A percentile compares a stretch with the other conserved stretches of the same genome.
Conservation (phyloP, 1,284 basidiomycete species). For the Exobasidium cylindrosporum region DNA sequence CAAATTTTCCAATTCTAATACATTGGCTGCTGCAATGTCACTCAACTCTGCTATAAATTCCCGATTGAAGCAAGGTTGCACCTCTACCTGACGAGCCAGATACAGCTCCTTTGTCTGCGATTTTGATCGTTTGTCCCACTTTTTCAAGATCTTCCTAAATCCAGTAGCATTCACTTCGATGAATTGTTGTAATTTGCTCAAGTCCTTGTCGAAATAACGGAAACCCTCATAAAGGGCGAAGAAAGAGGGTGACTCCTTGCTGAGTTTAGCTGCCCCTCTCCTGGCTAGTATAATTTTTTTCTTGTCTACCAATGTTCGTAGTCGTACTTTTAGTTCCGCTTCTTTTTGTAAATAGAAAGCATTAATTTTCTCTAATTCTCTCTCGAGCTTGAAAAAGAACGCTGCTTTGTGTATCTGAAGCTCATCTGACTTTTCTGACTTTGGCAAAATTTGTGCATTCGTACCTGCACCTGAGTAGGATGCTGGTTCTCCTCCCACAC, state of each 20-base stretch:
- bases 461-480: conserved; percentile 8
- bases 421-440: conserved; percentile 35
- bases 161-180: conserved; percentile 97
- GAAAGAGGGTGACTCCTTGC: conserved; percentile 48
- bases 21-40: conserved; percentile 88
- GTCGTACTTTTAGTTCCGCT: conserved; percentile 80
- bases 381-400: conserved; percentile 98
- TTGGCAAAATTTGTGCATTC: conserved; percentile 37
- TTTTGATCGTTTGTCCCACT: conserved; percentile 96
- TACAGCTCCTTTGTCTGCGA: conserved; percentile 94
- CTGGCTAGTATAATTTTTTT: conserved; percentile 64
- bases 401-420: conserved; percentile 80
- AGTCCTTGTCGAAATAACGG: conserved; percentile 85
- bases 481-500: conserved; percentile 7
- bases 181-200: conserved; percentile 94
- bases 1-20: conserved; percentile 81
- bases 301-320: conserved; percentile 90
- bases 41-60: conserved; percentile 96
- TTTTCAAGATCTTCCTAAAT: conserved; percentile 96
- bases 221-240: conserved; percentile 87
- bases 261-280: conserved; percentile 36
- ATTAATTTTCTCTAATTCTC: conserved; percentile 99
- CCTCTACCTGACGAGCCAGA: conserved; percentile 92
- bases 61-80: conserved; percentile 76
- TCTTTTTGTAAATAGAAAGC: conserved; percentile 98